phyloP scores from a whole-genome alignment of 1,139 yeast species.

The Hyphopichia fennica region DNA sequence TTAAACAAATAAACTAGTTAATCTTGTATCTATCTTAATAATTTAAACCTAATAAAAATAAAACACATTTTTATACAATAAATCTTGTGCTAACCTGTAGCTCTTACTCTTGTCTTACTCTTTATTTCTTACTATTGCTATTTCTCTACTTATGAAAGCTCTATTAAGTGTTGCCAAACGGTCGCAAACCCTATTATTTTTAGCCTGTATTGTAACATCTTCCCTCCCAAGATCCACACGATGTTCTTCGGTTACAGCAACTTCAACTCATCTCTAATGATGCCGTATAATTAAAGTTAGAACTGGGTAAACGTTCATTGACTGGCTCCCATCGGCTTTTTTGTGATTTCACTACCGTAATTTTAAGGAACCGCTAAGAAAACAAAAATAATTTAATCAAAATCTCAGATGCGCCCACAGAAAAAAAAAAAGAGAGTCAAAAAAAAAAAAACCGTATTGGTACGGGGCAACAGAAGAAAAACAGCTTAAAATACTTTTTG shows the following conservation, averaged over 20 bases:
- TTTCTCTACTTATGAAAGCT: no score
- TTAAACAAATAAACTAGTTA: conserved; percentile 62
- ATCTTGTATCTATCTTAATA: conserved; percentile 1
- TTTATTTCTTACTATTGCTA: no score
- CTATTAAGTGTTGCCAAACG: no score
- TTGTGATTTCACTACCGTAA: not conserved
- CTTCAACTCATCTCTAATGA: no score
- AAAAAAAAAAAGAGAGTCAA: not conserved
- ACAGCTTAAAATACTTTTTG: no score
- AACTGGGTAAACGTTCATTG: no score
- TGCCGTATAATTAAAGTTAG: no score
- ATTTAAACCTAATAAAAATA: not conserved
- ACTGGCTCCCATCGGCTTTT: no score
- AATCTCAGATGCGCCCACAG: not conserved
- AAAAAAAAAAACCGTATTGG: not conserved
- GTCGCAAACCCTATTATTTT: no score
- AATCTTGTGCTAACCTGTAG: not conserved
- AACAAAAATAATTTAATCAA: not conserved
- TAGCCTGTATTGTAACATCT: no score
- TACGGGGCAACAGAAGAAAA: not conserved
- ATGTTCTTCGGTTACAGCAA: no score
- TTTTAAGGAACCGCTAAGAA: not conserved
- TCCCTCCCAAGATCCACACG: no score
- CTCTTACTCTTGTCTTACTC: not conserved
- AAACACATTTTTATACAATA: not conserved